Base-by-base conservation (phyloP, 352 stramenopile species). In the Phytophthora kernoviae region DNA sequence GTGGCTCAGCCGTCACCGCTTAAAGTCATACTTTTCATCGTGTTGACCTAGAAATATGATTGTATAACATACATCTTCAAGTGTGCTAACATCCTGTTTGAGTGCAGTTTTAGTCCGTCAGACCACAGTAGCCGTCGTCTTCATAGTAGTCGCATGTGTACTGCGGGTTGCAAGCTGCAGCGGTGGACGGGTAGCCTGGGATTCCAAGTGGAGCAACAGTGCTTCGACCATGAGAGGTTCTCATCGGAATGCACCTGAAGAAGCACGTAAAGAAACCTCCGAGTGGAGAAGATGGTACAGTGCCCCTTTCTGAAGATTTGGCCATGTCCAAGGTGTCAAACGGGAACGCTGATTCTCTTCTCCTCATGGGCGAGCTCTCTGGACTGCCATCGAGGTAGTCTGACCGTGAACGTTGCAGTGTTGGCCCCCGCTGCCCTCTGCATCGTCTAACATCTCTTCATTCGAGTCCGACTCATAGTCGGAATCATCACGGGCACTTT, bases 351-450 rank as follows among this genome's bases (percentile, higher is more conserved):
- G 22, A 12, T 14, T 58, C 49, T 1, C 53, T 80, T 40, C 75
- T 70, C n/a, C 82, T 66, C 71, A 91, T 88, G 0, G 83, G 81
- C 9, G 81, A 93, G 47, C 79, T 87, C 50, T 93, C 84, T 0
- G 84, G 84, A 47, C 79, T 89, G 15, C 67, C 62, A 17, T 88
- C 76, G 18, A 84, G 69, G n/a, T 76, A 83, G 37, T 83, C 71
- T 2, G 67, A 62, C 22, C 66, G 43, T 14, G 41, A 64, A 9
- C 64, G 63, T 22, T 68, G 57, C 11, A 63, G 30, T 5, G 46
- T 37, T 21, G 8, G 49, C 18, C 22, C 15, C 57, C 54, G 14
- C 42, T 47, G 11, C 42, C 46, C 52, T 67, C 47, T 5, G 66
- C 65, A 10, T 27, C 36, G 4, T 55, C 57, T 6, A 67, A 69